phyloP scores from a whole-genome alignment of 495 filamentous ascomycete species.

The Aspergillus saccharolyticus region DNA sequence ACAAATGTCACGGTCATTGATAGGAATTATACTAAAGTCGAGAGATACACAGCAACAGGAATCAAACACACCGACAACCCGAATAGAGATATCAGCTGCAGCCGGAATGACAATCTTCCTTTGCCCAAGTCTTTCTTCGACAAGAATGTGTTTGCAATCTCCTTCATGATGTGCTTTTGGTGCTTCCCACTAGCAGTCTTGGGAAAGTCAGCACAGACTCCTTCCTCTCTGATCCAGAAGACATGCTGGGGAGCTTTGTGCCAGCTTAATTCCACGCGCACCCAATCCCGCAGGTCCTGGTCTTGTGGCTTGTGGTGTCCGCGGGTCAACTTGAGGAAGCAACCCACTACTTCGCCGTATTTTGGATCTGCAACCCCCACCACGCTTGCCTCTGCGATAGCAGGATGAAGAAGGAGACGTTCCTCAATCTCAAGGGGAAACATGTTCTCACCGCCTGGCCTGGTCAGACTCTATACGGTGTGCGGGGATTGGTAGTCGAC shows the following conservation, averaged over 20 bases:
- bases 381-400: conserved; percentile 20
- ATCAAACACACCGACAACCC: not conserved
- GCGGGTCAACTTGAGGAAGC: not conserved
- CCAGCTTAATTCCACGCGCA: not conserved
- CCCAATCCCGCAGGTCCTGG: not conserved
- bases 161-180: not conserved
- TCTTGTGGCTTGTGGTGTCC: not conserved
- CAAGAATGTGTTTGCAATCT: not conserved
- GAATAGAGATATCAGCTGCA: not conserved
- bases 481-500: not conserved
- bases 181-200: conserved; percentile 4
- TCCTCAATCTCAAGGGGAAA: conserved; percentile 26
- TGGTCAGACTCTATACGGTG: not conserved
- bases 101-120: not conserved
- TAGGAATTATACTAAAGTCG: not conserved
- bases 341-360: conserved; percentile 16
- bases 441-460: conserved; percentile 25
- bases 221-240: not conserved
- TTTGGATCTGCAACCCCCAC: conserved; percentile 18
- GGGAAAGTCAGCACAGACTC: not conserved
- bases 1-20: too few relatives aligned
- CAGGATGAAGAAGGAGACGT: conserved; percentile 13
- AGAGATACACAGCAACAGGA: not conserved
- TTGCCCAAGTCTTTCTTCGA: not conserved
- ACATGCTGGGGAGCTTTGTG: not conserved